Percentiles rank a stretch among this genome's conserved stretches.
Conservation (phyloP, 129 eudicot genomes). For the carrot (Daucus carota) region DH1_v3.0 NC_030382.2:36675001-36675500, state of each 20-base stretch:
- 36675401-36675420: conserved; percentile 19
- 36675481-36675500: conserved; percentile 63
- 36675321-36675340: conserved; percentile 85
- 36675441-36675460: conserved; percentile 20
- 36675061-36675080: conserved; percentile 94
- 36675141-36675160: conserved; percentile 83
- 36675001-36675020: conserved; percentile 62
- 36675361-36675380: conserved; percentile 17
- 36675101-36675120: conserved; percentile 68
- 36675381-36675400: conserved; percentile 20
- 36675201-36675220: conserved; percentile 54
- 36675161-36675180: conserved; percentile 66
- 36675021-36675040: conserved; percentile 58
- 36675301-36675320: conserved; percentile 73
- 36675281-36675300: conserved; percentile 77
- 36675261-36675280: conserved; percentile 35
- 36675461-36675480: conserved; percentile 30
- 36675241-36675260: conserved; percentile 16
- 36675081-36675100: conserved; percentile 77
- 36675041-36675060: conserved; percentile 78
- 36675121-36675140: conserved; percentile 82
- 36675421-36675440: conserved; percentile 18
- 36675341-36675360: conserved; percentile 20
- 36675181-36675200: conserved; percentile 80
- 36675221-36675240: conserved; percentile 10